These are phyloP conservation scores for Bruguiera sexangula DNA, from an alignment of 345 rosid species.

Conservation along the genomic window DNA sequence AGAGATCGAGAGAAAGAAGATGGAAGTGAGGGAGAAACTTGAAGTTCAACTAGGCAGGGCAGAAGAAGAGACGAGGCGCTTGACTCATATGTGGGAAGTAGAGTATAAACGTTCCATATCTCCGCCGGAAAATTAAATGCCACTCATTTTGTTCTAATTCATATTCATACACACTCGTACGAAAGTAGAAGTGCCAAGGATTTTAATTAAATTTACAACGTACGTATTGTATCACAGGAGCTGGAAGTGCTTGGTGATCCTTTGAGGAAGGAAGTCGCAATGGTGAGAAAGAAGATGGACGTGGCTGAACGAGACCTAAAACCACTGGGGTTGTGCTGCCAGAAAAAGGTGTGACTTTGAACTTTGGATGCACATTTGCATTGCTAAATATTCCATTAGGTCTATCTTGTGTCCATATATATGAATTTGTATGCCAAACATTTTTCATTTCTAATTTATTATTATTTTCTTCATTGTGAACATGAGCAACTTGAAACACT, in stretches of 20 bases:
- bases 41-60: constrained; percentile 64
- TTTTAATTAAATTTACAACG: not conserved
- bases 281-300: constrained; percentile 64
- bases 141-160: too few relatives aligned
- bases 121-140: too few relatives aligned
- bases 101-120: not conserved
- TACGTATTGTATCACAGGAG: constrained; percentile 36
- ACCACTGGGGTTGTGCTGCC: constrained; percentile 70
- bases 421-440: too few relatives aligned
- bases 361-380: not conserved
- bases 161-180: not conserved
- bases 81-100: constrained; percentile 71
- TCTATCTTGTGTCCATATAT: too few relatives aligned
- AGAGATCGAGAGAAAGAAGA: constrained; percentile 74
- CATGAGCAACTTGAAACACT: too few relatives aligned
- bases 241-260: constrained; percentile 73
- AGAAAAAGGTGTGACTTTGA: constrained; percentile 53
- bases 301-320: constrained; percentile 57
- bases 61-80: constrained; percentile 69
- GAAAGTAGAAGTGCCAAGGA: not conserved
- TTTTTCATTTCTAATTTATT: not conserved
- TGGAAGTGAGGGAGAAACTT: constrained; percentile 62
- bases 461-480: not conserved
- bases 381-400: too few relatives aligned
- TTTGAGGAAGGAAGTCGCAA: constrained; percentile 69